Base-by-base conservation (phyloP, 2,329 filamentous ascomycete genomes). In the Aphanoascus verrucosus region DNA sequence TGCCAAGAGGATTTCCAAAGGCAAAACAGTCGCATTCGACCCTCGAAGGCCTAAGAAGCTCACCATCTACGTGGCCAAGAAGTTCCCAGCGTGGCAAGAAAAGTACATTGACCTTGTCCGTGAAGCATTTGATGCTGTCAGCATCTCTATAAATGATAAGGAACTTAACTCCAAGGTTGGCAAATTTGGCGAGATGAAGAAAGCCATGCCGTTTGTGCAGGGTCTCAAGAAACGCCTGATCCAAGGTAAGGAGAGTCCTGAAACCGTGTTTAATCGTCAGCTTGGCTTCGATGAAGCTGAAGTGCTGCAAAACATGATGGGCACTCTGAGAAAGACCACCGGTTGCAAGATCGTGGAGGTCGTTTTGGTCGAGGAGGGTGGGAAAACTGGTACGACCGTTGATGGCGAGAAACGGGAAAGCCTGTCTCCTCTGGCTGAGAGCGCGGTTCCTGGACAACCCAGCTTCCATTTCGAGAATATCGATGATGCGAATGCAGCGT, bases 131-230 rank as follows among this genome's bases (percentile, higher is more conserved):
- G 78, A 86, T 56, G 69, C 77, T 15, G 61, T 78, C 46, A 80
- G 73, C 59, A 75, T 86, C 59, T 73, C 75, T 8, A 72, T 86
- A 59, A 84, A 94, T 65, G 87, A 94, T 67, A 94, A 94, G 75
- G 82, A 81, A 54, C 75, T 96, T 45, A 86, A 83, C 63, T 83
- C 82, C 60, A 80, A 83, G 65, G 84, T 96, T 55, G 82, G 82
- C 61, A 94, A 94, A 76, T 77, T 88, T 65, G 83, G 82, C 42
- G 70, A 72, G 59, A 88, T 89, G 79, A 98, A 97, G 81, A 93
- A 94, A 74, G 91, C 89, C 1, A 97, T 97, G 91, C 93, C 93
- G 0, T 97, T 96, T 65, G 84, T 96, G 48, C 90, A 97, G 73
- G 73, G 69, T 5, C 75, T 97, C 56, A 96, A 96, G 83, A 86